These are phyloP conservation scores for Rusavskia elegans DNA, from an alignment of 495 filamentous ascomycete genomes.

Conservation along the genomic window DNA sequence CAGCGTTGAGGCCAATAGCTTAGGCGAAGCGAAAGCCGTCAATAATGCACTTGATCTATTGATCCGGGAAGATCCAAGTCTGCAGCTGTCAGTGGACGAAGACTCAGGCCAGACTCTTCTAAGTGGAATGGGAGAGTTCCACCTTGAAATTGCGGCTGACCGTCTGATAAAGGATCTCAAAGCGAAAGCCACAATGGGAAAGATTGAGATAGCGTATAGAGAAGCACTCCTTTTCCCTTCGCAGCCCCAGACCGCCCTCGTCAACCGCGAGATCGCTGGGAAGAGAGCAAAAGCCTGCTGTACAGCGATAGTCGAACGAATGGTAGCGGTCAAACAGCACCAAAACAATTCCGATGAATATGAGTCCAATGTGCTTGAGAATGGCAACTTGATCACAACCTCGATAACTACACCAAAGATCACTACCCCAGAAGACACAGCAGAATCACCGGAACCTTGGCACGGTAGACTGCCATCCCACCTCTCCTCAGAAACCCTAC, in stretches of 20 bases:
- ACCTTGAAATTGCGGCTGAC: constrained; percentile 87
- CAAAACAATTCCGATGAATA: background rate
- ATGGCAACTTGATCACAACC: constrained; percentile 48
- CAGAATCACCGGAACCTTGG: background rate
- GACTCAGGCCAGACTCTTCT: constrained; percentile 88
- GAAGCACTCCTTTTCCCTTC: constrained; percentile 50
- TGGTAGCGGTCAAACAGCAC: constrained; percentile 25
- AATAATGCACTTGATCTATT: constrained; percentile 60
- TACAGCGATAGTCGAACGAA: constrained; percentile 47
- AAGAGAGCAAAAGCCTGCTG: constrained; percentile 65
- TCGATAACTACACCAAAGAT: constrained; percentile 22
- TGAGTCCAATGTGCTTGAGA: constrained; percentile 12
- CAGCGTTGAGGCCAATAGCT: constrained; percentile 70
- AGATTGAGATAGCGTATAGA: constrained; percentile 88
- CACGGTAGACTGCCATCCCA: constrained; percentile 37
- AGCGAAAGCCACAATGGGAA: constrained; percentile 77
- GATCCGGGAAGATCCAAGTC: constrained; percentile 81
- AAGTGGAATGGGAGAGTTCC: constrained; percentile 95
- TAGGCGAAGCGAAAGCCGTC: constrained; percentile 61
- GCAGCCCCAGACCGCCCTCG: constrained; percentile 37
- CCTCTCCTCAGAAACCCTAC: constrained; percentile 38
- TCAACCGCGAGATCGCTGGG: constrained; percentile 66
- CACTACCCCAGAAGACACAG: constrained; percentile 18
- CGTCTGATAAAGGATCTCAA: constrained; percentile 79
- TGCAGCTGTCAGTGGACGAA: constrained; percentile 71